Evolutionary conservation across 768 basidiomycete genomes (phyloP).

Genomic region (Boletus pseudo-olivaceus): DNA sequence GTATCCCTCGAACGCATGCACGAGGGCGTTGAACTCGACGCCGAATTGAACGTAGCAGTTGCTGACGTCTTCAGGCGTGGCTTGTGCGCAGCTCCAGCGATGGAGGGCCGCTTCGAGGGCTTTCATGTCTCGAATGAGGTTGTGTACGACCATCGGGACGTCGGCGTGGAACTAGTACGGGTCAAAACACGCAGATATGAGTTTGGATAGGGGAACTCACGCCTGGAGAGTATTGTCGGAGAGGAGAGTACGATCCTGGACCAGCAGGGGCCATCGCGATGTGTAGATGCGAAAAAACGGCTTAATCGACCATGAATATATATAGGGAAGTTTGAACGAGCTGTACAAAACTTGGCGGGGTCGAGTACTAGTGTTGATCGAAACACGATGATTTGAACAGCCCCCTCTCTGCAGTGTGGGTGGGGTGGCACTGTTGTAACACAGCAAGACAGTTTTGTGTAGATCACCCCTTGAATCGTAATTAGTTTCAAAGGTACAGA

Average conservation of each 20-base stretch:
- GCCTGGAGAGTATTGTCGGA: neutral
- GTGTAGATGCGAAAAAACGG: neutral
- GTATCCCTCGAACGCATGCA: constrained; percentile 69
- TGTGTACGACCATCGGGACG: constrained; percentile 58
- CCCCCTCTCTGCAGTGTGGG: neutral
- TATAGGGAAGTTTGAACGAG: neutral
- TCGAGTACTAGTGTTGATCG: neutral
- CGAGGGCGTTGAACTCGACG: constrained; percentile 80
- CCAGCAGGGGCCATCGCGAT: constrained; percentile 15
- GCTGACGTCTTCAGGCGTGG: constrained; percentile 71
- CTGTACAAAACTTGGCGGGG: neutral
- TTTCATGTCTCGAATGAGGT: constrained; percentile 78
- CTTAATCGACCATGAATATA: neutral
- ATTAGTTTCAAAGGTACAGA: neutral
- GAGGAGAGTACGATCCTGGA: neutral
- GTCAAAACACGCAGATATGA: neutral
- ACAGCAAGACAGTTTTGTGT: neutral
- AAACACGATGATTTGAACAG: neutral
- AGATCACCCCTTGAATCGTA: neutral
- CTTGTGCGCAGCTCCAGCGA: constrained; percentile 61
- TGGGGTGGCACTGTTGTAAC: neutral
- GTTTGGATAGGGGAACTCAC: neutral
- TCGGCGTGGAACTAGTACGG: constrained; percentile 30
- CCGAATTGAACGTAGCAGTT: constrained; percentile 88
- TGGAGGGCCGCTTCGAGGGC: constrained; percentile 69